phyloP scores from a whole-genome alignment of 495 filamentous ascomycete genomes.

The Podospora fimiseda region DNA sequence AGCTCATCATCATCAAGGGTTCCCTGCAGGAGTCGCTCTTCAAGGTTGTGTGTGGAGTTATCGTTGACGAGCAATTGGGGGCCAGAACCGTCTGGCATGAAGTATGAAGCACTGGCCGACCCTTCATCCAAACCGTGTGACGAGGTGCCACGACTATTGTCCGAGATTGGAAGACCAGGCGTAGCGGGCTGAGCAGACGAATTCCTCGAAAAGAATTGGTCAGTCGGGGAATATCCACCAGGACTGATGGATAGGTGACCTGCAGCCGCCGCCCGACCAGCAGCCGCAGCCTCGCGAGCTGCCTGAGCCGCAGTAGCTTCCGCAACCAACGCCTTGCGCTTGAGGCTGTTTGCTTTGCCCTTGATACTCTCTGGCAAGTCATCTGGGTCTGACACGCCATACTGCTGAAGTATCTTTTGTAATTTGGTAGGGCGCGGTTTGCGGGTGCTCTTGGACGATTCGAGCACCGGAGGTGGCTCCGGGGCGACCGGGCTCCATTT shows the following conservation, averaged over 20 bases:
- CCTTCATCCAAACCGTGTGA: constrained; percentile 18
- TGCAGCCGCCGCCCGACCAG: constrained; percentile 18
- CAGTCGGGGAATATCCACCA: constrained; percentile 23
- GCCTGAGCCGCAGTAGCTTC: constrained; percentile 36
- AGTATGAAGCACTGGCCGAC: constrained; percentile 31
- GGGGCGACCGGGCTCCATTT: constrained; percentile 93
- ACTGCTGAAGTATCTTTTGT: constrained; percentile 86
- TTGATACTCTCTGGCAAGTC: constrained; percentile 76
- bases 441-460: constrained; percentile 83
- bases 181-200: constrained; percentile 36
- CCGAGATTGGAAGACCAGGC: constrained; percentile 28
- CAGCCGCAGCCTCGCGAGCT: too few relatives aligned
- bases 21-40: constrained; percentile 36
- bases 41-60: constrained; percentile 30
- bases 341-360: constrained; percentile 62
- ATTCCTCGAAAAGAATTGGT: constrained; percentile 32
- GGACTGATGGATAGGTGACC: constrained; percentile 29
- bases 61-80: constrained; percentile 26
- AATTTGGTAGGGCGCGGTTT: constrained; percentile 97
- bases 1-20: constrained; percentile 28
- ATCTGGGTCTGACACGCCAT: constrained; percentile 80
- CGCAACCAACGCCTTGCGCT: constrained; percentile 48
- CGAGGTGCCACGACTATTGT: constrained; percentile 28
- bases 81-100: constrained; percentile 27
- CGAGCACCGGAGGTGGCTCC: constrained; percentile 72